Percentiles rank a stretch among this genome's conserved stretches.
Conservation (phyloP, 768 basidiomycete genomes). For the Mycena amicta region DNA sequence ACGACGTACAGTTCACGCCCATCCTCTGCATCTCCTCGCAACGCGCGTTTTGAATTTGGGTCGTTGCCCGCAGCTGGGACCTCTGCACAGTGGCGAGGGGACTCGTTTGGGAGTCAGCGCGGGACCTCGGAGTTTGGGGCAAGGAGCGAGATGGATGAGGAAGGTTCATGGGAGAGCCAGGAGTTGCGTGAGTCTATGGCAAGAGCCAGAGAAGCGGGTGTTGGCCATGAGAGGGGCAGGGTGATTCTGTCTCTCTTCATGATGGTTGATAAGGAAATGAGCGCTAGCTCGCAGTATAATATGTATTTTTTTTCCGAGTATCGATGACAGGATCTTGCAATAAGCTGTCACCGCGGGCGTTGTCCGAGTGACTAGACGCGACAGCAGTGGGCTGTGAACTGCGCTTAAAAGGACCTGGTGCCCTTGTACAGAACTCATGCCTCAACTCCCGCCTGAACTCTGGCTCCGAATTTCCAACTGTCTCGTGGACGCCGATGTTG, state of each 20-base stretch:
- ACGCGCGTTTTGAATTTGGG: constrained; percentile 32
- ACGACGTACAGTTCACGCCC: constrained; percentile 29
- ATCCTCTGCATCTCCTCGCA: constrained; percentile 35
- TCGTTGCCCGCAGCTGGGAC: constrained; percentile 23
- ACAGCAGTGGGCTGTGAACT: too few relatives aligned
- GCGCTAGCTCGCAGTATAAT: too few relatives aligned
- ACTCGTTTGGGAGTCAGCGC: constrained; percentile 20
- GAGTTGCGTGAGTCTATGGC: constrained; percentile 76
- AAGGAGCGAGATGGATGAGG: constrained; percentile 40
- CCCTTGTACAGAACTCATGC: too few relatives aligned
- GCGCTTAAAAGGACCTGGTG: too few relatives aligned
- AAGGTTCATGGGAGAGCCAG: constrained; percentile 61
- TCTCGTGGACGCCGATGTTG: constrained; percentile 30
- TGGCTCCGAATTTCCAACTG: constrained; percentile 35
- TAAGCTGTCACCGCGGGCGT: too few relatives aligned
- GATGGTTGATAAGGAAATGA: too few relatives aligned
- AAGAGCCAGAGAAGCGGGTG: constrained; percentile 54
- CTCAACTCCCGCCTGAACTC: constrained; percentile 33
- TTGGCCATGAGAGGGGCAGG: constrained; percentile 22
- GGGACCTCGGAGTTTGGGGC: constrained; percentile 34
- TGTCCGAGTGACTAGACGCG: too few relatives aligned
- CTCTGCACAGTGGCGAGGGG: constrained; percentile 21
- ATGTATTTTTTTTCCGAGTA: too few relatives aligned
- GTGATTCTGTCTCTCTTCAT: constrained; percentile 4
- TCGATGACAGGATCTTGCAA: too few relatives aligned